Evolutionary conservation across 257 asterid species (phyloP).

Genomic region (Ophiorrhiza pumila): DNA sequence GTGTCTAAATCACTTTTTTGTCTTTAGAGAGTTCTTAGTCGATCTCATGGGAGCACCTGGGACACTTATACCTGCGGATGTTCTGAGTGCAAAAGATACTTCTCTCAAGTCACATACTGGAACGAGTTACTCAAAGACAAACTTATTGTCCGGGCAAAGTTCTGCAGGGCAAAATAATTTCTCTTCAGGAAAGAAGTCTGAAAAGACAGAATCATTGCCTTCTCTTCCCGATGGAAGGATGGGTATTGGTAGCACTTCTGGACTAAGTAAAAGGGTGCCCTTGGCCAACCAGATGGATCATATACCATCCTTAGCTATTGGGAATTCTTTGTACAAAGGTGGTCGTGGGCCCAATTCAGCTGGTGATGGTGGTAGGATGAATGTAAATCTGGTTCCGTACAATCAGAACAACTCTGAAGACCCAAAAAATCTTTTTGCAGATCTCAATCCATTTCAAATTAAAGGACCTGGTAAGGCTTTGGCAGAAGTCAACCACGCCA

Average conservation of each 20-base stretch:
- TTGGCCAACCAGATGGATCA: constrained; percentile 54
- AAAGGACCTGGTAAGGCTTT: constrained; percentile 66
- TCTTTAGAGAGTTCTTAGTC: constrained; percentile 88
- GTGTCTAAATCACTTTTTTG: constrained; percentile 37
- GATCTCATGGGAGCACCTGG: constrained; percentile 99
- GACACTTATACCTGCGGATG: constrained; percentile 89
- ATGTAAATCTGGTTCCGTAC: constrained; percentile 68
- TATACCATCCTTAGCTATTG: constrained; percentile 48
- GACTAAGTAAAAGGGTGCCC: constrained; percentile 37
- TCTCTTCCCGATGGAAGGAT: constrained; percentile 35
- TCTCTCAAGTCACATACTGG: constrained; percentile 47
- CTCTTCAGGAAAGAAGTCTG: constrained; percentile 33
- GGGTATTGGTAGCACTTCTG: constrained; percentile 59
- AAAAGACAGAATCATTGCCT: constrained; percentile 41
- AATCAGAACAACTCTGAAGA: constrained; percentile 58
- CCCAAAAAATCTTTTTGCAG: constrained; percentile 82
- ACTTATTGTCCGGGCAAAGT: constrained; percentile 29
- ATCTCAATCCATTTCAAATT: constrained; percentile 89
- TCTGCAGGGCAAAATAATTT: constrained; percentile 33
- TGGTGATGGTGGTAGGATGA: constrained; percentile 62
- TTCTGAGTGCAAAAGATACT: constrained; percentile 62
- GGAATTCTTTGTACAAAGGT: constrained; percentile 65
- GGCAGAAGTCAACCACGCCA: constrained; percentile 42
- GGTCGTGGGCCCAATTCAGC: constrained; percentile 68
- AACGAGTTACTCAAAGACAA: constrained; percentile 29